Evolutionary conservation across 2,329 filamentous ascomycete species (phyloP).

Genomic region (Thielaviopsis punctulata): DNA sequence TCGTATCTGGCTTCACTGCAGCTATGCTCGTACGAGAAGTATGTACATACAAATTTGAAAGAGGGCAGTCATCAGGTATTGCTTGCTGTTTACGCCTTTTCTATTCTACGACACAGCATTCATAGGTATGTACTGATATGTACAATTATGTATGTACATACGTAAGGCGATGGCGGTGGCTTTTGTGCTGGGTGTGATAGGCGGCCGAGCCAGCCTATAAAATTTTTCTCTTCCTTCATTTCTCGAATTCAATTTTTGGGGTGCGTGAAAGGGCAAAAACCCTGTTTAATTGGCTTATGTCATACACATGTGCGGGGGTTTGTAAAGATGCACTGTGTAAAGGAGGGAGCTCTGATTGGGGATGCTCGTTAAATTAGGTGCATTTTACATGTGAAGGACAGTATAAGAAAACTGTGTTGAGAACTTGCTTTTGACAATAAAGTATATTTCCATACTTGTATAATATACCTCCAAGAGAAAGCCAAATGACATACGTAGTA

Average conservation of each 20-base stretch:
- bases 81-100: too few species aligned
- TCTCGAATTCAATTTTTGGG: background rate
- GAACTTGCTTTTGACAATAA: too few species aligned
- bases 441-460: too few species aligned
- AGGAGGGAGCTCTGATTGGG: background rate
- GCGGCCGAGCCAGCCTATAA: background rate
- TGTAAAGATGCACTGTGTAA: constrained; percentile 3
- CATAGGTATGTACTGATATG: too few species aligned
- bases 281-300: constrained; percentile 7
- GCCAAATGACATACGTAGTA: too few species aligned
- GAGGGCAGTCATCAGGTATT: background rate
- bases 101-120: background rate
- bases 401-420: background rate
- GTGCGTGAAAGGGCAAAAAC: constrained; percentile 8
- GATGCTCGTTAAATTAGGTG: background rate
- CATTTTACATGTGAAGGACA: background rate
- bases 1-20: background rate
- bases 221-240: background rate
- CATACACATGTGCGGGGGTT: constrained; percentile 3
- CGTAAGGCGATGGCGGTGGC: background rate
- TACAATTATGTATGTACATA: background rate
- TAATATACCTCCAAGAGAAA: background rate
- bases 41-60: background rate
- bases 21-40: background rate
- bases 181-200: background rate